These are phyloP conservation scores for Cylindrotheca fusiformis DNA, from an alignment of 108 stramenopile genomes.

Conservation along the genomic window DNA sequence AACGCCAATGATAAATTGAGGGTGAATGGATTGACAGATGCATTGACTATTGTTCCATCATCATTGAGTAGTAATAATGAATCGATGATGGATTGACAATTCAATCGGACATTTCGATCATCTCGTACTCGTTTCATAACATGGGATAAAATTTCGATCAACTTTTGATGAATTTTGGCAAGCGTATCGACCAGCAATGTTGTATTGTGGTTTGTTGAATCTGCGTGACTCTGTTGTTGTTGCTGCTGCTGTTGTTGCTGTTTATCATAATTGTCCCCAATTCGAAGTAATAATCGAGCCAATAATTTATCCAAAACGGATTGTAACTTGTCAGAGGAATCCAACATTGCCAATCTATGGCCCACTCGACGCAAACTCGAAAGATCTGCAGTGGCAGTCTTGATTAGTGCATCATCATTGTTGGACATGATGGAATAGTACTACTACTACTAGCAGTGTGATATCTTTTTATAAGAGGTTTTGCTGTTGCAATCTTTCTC, in stretches of 20 bases:
- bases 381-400: slow-evolving; percentile 43
- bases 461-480: too few relatives aligned
- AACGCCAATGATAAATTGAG: slow-evolving; percentile 72
- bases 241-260: slow-evolving; percentile 18
- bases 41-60: neutral
- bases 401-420: too few relatives aligned
- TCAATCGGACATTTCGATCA: slow-evolving; percentile 47
- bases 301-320: slow-evolving; percentile 61
- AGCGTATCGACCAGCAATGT: slow-evolving; percentile 15
- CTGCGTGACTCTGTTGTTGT: neutral
- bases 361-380: slow-evolving; percentile 64
- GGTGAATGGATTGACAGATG: slow-evolving; percentile 58
- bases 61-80: slow-evolving; percentile 19
- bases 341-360: slow-evolving; percentile 74
- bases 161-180: slow-evolving; percentile 61
- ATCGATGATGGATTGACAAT: slow-evolving; percentile 54
- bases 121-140: slow-evolving; percentile 76
- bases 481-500: too few relatives aligned
- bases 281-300: slow-evolving; percentile 63
- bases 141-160: slow-evolving; percentile 75
- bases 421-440: too few relatives aligned
- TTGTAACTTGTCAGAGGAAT: slow-evolving; percentile 42
- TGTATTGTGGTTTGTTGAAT: slow-evolving; percentile 4
- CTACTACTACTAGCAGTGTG: too few relatives aligned
- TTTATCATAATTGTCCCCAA: slow-evolving; percentile 66